Evolutionary conservation across 1,284 basidiomycete species (phyloP).

Genomic region (Austropuccinia psidii): DNA sequence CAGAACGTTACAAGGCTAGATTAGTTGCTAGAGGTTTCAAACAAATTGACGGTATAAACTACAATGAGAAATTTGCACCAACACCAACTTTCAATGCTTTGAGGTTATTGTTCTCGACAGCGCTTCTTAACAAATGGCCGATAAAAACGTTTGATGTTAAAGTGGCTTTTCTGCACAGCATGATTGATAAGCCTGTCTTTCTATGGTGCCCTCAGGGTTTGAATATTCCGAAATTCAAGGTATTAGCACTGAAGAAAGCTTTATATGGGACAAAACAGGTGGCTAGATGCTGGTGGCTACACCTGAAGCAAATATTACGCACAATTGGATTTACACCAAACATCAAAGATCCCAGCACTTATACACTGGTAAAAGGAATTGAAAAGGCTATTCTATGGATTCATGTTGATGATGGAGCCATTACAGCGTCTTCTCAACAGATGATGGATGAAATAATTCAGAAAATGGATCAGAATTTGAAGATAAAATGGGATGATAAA

Average conservation of each 20-base stretch:
- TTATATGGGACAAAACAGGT: constrained; percentile 8
- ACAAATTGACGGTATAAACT: neutral
- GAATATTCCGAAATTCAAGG: neutral
- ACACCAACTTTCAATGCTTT: constrained; percentile 7
- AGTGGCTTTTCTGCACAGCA: constrained; percentile 1
- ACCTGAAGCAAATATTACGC: no score
- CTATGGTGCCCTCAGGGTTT: neutral
- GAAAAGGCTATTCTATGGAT: no score
- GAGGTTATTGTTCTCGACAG: neutral
- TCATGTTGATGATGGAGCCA: no score
- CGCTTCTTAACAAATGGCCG: neutral
- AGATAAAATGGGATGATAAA: no score
- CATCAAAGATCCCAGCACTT: no score
- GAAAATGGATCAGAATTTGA: no score
- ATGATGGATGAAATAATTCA: no score
- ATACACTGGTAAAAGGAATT: no score
- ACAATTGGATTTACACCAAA: no score
- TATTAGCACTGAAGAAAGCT: neutral
- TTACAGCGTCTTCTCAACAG: no score
- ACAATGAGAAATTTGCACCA: neutral
- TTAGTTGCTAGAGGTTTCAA: neutral
- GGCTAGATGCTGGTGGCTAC: neutral
- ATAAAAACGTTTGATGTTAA: neutral
- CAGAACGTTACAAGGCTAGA: neutral
- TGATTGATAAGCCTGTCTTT: neutral